Conservation (phyloP, 148 eudicot species). For the Vaccinium macrocarpon region DNA sequence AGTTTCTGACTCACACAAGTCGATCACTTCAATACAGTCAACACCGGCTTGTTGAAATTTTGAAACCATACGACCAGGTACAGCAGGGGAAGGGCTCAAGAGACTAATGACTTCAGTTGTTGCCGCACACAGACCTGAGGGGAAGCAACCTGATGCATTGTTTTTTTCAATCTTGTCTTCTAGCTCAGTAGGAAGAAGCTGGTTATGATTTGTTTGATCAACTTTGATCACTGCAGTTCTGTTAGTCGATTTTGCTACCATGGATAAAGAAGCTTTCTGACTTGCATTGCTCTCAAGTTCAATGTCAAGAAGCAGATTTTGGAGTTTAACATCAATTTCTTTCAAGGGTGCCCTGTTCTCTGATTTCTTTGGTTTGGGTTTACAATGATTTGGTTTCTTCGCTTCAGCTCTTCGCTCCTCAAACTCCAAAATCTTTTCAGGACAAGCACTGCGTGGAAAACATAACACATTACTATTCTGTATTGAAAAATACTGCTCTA, state of each 20-base stretch:
- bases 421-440: constrained; percentile 75
- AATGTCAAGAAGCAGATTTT: constrained; percentile 55
- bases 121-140: neutral
- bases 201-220: constrained; percentile 19
- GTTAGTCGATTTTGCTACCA: constrained; percentile 12
- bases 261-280: neutral
- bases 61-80: constrained; percentile 25
- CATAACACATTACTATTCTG: neutral
- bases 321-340: constrained; percentile 52
- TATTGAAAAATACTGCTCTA: neutral
- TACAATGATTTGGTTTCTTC: constrained; percentile 52
- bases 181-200: constrained; percentile 9
- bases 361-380: constrained; percentile 48
- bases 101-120: constrained; percentile 55
- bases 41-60: constrained; percentile 30
- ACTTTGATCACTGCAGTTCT: neutral
- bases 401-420: constrained; percentile 53
- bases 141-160: neutral
- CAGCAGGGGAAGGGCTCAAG: constrained; percentile 60
- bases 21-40: constrained; percentile 46
- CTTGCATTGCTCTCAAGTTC: constrained; percentile 28
- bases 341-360: constrained; percentile 32
- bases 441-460: constrained; percentile 68
- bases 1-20: constrained; percentile 64
- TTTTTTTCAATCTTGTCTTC: constrained; percentile 15